Base-by-base conservation (phyloP, 805 yeast genomes). In the Candida easanensis region DNA sequence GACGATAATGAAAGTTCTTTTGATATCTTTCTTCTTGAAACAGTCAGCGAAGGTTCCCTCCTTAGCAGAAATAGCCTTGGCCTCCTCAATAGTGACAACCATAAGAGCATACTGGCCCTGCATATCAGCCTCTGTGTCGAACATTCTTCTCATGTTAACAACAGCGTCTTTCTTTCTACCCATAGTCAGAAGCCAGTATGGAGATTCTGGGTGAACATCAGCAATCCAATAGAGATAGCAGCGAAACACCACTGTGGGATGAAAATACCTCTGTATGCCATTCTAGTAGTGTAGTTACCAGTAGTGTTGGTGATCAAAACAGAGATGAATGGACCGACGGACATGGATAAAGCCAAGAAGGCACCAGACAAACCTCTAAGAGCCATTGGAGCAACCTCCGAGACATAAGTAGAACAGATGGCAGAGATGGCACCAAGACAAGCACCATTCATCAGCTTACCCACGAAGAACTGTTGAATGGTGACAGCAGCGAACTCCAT, bases 381-480 rank as follows among this genome's bases (percentile, higher is more conserved):
- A 4, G 61, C 66, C 33, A 68, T 50, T 5, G 73, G 74, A 31
- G 65, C 49, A 7, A 70, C 62, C 46, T 71, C 77, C 15, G 71
- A 60, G 7, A 68, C 62, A 46, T 70, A 71, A 13, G 70, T 46
- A 1, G 63, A 56, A n/a, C 65, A 57, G 49, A 61, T 48, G 21
- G 70, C 57, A 7, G 61, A 58, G 38, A 71, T 52, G 4, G 60
- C 59, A 33, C 77, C 77, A 58, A 70, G 58, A 16, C 65, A 60
- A 30, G 69, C 48, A 21, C 73, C 73, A 51, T 64, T 59, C 46
- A 70, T 52, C 23, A 66, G 47, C 50, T 70, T 67, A 26, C 75
- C 75, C 17, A 53, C 66, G 34, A 68, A 61, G 50, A 70, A 65
- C 14, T 62, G 57, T 21, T 57, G 53, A 32, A 69, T 57, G 32